phyloP scores from a whole-genome alignment of 768 basidiomycete genomes.

The Russula brevipes region DNA sequence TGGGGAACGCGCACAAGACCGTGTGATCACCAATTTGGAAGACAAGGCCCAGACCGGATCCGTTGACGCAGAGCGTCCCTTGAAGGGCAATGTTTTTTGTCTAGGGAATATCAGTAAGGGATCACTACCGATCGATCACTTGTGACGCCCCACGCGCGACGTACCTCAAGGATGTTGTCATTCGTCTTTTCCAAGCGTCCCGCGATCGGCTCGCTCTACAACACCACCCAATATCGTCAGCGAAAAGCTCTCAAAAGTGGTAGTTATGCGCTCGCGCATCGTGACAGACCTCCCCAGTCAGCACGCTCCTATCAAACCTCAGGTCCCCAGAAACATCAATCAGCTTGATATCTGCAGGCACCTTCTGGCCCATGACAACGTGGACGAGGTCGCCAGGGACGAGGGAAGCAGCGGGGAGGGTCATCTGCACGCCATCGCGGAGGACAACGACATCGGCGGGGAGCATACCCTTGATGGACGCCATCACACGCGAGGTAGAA shows the following conservation, averaged over 20 bases:
- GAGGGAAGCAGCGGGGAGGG: constrained; percentile 53
- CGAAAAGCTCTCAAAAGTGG: constrained; percentile 27
- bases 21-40: constrained; percentile 48
- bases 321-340: constrained; percentile 53
- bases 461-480: constrained; percentile 60
- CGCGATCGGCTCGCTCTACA: constrained; percentile 23
- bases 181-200: constrained; percentile 31
- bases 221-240: constrained; percentile 21
- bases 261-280: background rate
- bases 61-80: constrained; percentile 48
- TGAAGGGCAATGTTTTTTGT: constrained; percentile 58
- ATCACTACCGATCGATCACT: background rate
- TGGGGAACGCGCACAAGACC: constrained; percentile 40
- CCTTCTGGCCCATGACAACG: constrained; percentile 59
- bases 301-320: constrained; percentile 55
- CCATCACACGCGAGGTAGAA: constrained; percentile 53
- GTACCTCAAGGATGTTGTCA: constrained; percentile 29
- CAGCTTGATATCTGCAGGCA: constrained; percentile 68
- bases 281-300: constrained; percentile 55
- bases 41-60: constrained; percentile 45
- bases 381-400: constrained; percentile 64
- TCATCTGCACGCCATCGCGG: constrained; percentile 43
- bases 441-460: constrained; percentile 60
- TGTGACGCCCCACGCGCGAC: background rate
- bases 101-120: constrained; percentile 31